Evolutionary conservation across 2,329 filamentous ascomycete species (phyloP).

Genomic region (Phyllosticta capitalensis): DNA sequence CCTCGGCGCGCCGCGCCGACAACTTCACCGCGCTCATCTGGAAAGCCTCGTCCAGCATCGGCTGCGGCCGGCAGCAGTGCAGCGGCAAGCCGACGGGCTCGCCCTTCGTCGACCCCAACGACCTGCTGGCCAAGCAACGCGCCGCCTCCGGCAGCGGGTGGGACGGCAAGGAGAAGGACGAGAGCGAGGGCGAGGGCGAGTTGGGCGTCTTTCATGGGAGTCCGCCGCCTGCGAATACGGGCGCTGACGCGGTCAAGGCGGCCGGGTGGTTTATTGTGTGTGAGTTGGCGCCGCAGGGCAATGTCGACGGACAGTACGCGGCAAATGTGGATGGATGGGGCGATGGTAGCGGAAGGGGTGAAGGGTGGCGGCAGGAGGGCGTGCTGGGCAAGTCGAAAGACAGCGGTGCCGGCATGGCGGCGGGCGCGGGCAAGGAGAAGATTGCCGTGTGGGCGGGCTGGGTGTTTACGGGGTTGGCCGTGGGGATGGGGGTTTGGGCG

Average conservation of each 20-base stretch:
- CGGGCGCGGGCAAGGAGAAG: background rate
- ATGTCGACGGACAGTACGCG: conserved; percentile 25
- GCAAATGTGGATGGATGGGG: conserved; percentile 22
- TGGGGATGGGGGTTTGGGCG: background rate
- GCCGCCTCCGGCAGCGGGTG: background rate
- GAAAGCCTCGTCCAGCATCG: background rate
- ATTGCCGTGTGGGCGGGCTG: background rate
- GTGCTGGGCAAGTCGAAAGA: background rate
- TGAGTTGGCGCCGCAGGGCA: conserved; percentile 30
- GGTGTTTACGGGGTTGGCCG: background rate
- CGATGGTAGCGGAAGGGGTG: background rate
- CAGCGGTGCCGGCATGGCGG: background rate
- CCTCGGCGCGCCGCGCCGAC: background rate
- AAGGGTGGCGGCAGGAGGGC: background rate
- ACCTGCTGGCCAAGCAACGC: background rate
- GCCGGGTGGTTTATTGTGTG: conserved; percentile 20
- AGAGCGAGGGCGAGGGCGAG: background rate
- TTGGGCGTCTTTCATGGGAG: background rate
- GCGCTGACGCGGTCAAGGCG: background rate
- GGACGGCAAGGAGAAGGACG: background rate
- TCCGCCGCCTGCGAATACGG: background rate
- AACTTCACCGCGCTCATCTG: background rate
- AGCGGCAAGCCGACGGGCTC: background rate
- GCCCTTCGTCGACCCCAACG: background rate
- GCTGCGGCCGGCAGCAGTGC: background rate